Evolutionary conservation across 306 rosid species (phyloP).

Genomic region (Gynostemma pentaphyllum): DNA sequence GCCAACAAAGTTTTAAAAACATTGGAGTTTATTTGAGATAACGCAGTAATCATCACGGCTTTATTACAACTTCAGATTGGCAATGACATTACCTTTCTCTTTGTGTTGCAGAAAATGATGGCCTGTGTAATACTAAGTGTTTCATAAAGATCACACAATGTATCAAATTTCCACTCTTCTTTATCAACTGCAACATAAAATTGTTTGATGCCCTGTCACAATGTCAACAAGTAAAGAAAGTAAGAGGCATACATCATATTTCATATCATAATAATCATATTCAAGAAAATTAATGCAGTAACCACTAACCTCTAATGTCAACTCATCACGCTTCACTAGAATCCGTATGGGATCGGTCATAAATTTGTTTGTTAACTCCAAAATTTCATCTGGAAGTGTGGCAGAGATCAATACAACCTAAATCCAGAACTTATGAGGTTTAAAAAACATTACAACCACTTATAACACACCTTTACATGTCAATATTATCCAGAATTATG

Average conservation of each 20-base stretch:
- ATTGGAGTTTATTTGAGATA: too few relatives aligned
- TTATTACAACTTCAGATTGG: too few relatives aligned
- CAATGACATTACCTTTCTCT: constrained; percentile 85
- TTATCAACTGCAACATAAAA: constrained; percentile 94
- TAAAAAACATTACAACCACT: too few relatives aligned
- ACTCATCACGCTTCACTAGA: constrained; percentile 98
- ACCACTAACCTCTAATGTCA: constrained; percentile 76
- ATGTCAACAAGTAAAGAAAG: too few relatives aligned
- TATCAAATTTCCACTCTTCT: constrained; percentile 98
- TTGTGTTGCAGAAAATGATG: constrained; percentile 93
- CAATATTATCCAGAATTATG: too few relatives aligned
- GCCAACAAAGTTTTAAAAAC: too few relatives aligned
- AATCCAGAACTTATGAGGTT: too few relatives aligned
- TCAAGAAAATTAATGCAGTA: too few relatives aligned
- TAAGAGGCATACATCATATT: too few relatives aligned
- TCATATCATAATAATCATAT: too few relatives aligned
- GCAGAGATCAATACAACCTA: constrained; percentile 97
- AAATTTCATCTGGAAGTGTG: constrained; percentile 95
- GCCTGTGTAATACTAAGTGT: constrained; percentile 95
- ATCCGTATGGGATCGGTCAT: constrained; percentile 97
- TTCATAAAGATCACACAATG: constrained; percentile 94
- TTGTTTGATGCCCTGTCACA: constrained; percentile 95
- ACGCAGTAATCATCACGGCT: too few relatives aligned
- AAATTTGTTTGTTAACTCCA: constrained; percentile 91
- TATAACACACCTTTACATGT: too few relatives aligned